phyloP scores from a whole-genome alignment of 139 green algal species.

The Tetradesmus lagerheimii region DNA sequence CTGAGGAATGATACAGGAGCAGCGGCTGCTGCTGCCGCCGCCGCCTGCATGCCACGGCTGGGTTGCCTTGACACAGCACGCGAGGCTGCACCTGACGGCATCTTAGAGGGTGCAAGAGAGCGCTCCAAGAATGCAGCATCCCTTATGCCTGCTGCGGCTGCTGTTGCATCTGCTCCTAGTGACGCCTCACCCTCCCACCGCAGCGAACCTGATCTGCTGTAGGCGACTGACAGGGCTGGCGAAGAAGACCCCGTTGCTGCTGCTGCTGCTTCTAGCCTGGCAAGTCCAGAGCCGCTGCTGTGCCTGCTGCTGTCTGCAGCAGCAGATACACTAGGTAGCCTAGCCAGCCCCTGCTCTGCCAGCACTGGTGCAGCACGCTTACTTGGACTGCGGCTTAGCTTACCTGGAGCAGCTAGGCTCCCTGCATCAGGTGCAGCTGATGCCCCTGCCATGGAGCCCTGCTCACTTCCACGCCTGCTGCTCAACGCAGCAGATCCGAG shows the following conservation, averaged over 20 bases:
- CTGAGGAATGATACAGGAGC: background rate
- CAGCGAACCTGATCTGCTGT: background rate
- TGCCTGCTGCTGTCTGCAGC: background rate
- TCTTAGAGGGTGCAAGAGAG: background rate
- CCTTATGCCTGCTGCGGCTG: background rate
- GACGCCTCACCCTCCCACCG: background rate
- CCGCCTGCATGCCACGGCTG: background rate
- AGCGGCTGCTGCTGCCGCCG: background rate
- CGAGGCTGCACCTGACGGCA: background rate
- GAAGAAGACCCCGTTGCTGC: background rate
- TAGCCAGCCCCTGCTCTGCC: background rate
- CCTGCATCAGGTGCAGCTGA: background rate
- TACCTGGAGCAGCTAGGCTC: background rate
- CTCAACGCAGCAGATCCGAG: background rate
- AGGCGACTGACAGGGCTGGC: background rate
- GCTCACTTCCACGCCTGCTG: background rate
- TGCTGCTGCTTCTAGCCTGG: background rate
- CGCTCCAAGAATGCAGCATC: background rate
- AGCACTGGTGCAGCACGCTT: background rate
- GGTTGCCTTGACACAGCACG: background rate
- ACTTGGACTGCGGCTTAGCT: slow-evolving; percentile 6
- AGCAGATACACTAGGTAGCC: background rate
- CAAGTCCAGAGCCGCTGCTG: background rate
- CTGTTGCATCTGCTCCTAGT: background rate
- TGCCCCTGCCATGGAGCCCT: background rate